phyloP scores from a whole-genome alignment of 306 rosid genomes.

The Heteromeles arbutifolia region DNA sequence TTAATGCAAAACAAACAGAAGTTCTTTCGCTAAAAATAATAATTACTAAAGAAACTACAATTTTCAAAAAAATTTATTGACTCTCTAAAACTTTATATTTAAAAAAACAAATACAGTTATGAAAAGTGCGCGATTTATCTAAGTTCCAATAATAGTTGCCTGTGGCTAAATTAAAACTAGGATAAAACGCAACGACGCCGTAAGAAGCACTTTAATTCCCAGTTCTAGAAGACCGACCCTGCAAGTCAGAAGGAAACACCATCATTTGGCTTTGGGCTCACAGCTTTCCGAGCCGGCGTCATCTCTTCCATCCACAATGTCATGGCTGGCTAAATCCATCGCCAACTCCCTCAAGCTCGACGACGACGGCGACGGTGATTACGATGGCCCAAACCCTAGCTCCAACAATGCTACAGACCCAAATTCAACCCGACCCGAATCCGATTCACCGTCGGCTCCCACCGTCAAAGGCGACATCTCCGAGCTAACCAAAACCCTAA shows the following conservation, averaged over 20 bases:
- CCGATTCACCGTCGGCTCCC: constrained; percentile 34
- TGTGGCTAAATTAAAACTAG: neutral
- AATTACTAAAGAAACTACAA: no score
- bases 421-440: constrained; percentile 6
- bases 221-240: constrained; percentile 1
- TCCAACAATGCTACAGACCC: constrained; percentile 15
- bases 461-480: constrained; percentile 81
- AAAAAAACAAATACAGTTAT: no score
- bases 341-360: constrained; percentile 79
- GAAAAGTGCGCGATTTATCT: no score
- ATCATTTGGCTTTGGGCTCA: neutral
- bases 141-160: no score
- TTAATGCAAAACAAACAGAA: no score
- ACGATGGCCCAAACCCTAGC: constrained; percentile 1
- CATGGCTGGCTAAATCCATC: constrained; percentile 80
- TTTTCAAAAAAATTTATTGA: no score
- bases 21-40: no score
- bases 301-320: constrained; percentile 31
- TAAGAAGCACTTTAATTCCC: neutral
- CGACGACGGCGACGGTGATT: constrained; percentile 24
- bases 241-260: constrained; percentile 11
- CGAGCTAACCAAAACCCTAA: constrained; percentile 58
- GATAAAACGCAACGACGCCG: constrained; percentile 26
- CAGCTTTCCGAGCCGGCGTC: constrained; percentile 2
- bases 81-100: no score